phyloP scores from a whole-genome alignment of 352 stramenopile genomes.

The Plasmopara viticola region DNA sequence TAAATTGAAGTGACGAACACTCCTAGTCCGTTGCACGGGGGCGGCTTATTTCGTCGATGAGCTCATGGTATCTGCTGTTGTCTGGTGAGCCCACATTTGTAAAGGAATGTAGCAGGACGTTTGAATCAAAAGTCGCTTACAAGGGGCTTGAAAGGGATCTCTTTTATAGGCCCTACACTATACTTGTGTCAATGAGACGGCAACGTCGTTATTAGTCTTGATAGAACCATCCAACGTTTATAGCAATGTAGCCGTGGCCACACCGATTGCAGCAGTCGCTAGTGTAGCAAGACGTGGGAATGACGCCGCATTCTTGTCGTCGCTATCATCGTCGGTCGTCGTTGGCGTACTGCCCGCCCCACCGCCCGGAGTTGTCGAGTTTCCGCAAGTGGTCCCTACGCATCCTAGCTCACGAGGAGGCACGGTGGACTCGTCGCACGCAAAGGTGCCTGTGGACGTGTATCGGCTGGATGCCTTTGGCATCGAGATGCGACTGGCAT shows the following conservation, averaged over 20 bases:
- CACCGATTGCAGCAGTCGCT: constrained; percentile 7
- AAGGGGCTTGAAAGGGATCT: too few species aligned
- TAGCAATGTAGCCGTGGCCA: constrained; percentile 6
- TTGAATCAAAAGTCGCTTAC: too few species aligned
- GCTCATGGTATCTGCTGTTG: too few species aligned
- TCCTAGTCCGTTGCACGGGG: too few species aligned
- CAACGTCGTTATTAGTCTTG: too few species aligned
- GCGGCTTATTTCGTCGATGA: too few species aligned
- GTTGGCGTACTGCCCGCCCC: constrained; percentile 11
- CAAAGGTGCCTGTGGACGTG: constrained; percentile 15
- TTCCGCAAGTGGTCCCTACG: constrained; percentile 13
- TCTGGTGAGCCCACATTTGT: too few species aligned
- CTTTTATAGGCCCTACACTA: too few species aligned
- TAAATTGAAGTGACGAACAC: too few species aligned
- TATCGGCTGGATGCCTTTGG: constrained; percentile 28
- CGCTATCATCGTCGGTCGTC: constrained; percentile 14
- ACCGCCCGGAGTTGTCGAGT: neutral
- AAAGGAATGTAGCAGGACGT: too few species aligned
- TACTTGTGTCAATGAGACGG: too few species aligned
- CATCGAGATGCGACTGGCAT: constrained; percentile 26
- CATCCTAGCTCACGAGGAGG: constrained; percentile 20
- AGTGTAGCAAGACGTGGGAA: constrained; percentile 8
- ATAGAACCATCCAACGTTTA: constrained; percentile 2
- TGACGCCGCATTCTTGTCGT: constrained; percentile 16
- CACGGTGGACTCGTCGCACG: constrained; percentile 17